Conservation (phyloP, 805 yeast genomes). For the Cephaloascus fragrans region DNA sequence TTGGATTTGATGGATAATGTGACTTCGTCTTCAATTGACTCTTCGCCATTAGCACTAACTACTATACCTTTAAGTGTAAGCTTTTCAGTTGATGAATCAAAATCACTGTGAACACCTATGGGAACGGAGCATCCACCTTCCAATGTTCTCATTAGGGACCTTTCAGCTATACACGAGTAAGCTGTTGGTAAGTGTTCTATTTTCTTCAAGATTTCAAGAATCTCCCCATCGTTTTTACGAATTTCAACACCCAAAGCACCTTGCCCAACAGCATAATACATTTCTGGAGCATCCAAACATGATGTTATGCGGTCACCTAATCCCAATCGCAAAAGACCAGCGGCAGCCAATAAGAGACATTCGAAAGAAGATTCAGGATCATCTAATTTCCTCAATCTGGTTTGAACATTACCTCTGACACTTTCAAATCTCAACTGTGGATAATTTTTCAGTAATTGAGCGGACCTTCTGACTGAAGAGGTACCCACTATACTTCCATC, state of each 20-base stretch:
- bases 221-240: slow-evolving; percentile 52
- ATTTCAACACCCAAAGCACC: slow-evolving; percentile 95
- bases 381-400: slow-evolving; percentile 77
- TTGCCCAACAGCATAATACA: slow-evolving; percentile 98
- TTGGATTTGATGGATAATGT: slow-evolving; percentile 26
- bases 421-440: slow-evolving; percentile 75
- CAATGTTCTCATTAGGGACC: slow-evolving; percentile 74
- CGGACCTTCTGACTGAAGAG: slow-evolving; percentile 86
- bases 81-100: slow-evolving; percentile 27
- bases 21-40: slow-evolving; percentile 50
- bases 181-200: slow-evolving; percentile 62
- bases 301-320: slow-evolving; percentile 69
- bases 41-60: slow-evolving; percentile 74
- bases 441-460: slow-evolving; percentile 71
- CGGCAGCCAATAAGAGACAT: slow-evolving; percentile 85
- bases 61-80: slow-evolving; percentile 63
- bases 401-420: slow-evolving; percentile 76
- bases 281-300: slow-evolving; percentile 59
- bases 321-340: slow-evolving; percentile 74
- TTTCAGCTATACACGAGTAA: slow-evolving; percentile 76
- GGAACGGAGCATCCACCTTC: slow-evolving; percentile 99
- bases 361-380: slow-evolving; percentile 50
- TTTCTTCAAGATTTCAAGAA: slow-evolving; percentile 48
- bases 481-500: slow-evolving; percentile 86
- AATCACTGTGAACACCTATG: slow-evolving; percentile 74